These are phyloP conservation scores for Grosmannia serpens DNA, from an alignment of 2,329 filamentous ascomycete genomes.

Conservation along the genomic window DNA sequence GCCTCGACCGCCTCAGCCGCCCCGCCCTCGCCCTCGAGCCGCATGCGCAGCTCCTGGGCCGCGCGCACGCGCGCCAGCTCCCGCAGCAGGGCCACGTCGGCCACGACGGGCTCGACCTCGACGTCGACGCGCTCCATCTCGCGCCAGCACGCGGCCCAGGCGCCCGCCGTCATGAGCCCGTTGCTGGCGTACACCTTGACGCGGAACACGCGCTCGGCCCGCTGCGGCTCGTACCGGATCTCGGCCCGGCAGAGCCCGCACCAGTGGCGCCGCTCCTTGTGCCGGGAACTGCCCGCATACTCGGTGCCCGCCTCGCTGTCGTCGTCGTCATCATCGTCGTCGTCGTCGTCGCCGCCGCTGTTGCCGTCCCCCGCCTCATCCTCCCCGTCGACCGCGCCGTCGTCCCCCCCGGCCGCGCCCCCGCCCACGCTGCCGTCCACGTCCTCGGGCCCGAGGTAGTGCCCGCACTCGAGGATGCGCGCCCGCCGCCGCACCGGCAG, in stretches of 20 bases:
- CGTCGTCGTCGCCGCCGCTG: constrained; percentile 17
- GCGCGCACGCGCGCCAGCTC: constrained; percentile 35
- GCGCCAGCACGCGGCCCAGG: constrained; percentile 88
- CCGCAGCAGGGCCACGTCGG: constrained; percentile 41
- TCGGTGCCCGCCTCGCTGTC: constrained; percentile 32
- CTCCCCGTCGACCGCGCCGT: too few relatives aligned
- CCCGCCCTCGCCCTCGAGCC: constrained; percentile 22
- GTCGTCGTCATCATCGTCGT: constrained; percentile 7
- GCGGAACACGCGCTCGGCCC: constrained; percentile 50
- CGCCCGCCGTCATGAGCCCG: constrained; percentile 80
- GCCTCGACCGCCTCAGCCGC: constrained; percentile 5
- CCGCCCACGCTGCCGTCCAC: constrained; percentile 27
- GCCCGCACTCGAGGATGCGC: constrained; percentile 62
- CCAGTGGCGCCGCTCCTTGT: constrained; percentile 35
- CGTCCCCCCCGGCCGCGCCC: constrained; percentile 16
- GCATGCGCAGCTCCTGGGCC: constrained; percentile 26
- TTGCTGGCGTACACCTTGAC: constrained; percentile 92
- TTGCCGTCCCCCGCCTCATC: constrained; percentile 17
- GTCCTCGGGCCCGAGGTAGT: constrained; percentile 56
- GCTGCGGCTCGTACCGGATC: constrained; percentile 42
- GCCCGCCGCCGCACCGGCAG: constrained; percentile 53
- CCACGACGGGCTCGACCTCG: constrained; percentile 67
- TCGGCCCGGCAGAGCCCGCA: constrained; percentile 44
- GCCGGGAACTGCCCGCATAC: constrained; percentile 20
- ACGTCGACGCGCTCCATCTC: constrained; percentile 99